These are phyloP conservation scores for Paramecium biaurelia DNA, from an alignment of 73 alveolate genomes.

Conservation along the genomic window DNA sequence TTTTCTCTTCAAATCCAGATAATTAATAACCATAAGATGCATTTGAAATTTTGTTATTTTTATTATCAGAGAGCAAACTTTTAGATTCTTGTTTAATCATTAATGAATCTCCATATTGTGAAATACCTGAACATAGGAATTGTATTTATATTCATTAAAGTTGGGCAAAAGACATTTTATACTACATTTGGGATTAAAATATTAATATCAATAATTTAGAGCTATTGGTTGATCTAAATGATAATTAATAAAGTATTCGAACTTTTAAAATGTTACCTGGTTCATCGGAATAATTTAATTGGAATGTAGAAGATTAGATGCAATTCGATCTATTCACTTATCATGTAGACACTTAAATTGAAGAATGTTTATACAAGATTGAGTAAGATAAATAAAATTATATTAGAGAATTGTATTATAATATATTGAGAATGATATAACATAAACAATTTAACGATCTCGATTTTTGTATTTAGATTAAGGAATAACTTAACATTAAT, in stretches of 20 bases:
- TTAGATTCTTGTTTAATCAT: not conserved
- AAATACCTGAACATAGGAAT: not conserved
- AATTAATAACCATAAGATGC: slow-evolving; percentile 10
- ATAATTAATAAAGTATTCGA: not conserved
- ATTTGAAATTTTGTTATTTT: not conserved
- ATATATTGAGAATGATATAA: not conserved
- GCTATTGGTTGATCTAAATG: not conserved
- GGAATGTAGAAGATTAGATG: not conserved
- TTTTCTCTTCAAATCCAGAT: not conserved
- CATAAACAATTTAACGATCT: not conserved
- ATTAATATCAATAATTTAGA: not conserved
- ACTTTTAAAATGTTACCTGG: not conserved
- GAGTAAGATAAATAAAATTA: not conserved
- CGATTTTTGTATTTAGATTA: not conserved
- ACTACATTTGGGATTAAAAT: not conserved
- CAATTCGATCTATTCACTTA: not conserved
- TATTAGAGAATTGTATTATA: not conserved
- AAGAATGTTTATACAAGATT: not conserved
- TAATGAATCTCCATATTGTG: not conserved
- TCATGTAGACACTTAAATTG: not conserved
- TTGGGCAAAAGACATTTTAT: not conserved
- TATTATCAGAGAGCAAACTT: not conserved
- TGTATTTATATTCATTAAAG: not conserved
- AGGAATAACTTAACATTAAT: not conserved
- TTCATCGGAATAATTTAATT: not conserved